Percentiles rank a stretch among this genome's conserved stretches.
Conservation (phyloP, 805 yeast genomes). For the Blastobotrys mokoenaii region DNA sequence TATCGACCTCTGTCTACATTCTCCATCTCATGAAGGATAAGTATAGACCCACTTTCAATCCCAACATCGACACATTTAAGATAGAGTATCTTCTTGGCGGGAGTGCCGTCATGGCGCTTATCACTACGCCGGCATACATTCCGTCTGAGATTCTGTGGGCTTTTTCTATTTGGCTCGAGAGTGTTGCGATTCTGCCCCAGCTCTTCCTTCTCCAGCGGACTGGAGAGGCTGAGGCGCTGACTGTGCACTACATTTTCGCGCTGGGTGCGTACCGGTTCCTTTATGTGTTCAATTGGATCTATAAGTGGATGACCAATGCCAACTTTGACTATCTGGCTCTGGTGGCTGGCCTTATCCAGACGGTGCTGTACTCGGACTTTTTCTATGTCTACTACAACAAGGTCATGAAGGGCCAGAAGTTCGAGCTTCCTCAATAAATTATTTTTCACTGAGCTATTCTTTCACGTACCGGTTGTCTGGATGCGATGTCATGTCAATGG, state of each 20-base stretch:
- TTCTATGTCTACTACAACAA: slow-evolving; percentile 79
- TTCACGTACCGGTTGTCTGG: no score
- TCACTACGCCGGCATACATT: slow-evolving; percentile 61
- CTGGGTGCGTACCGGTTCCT: slow-evolving; percentile 83
- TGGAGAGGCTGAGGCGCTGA: slow-evolving; percentile 80
- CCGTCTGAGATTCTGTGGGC: slow-evolving; percentile 63
- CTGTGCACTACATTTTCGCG: slow-evolving; percentile 89
- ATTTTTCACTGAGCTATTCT: slow-evolving; percentile 89
- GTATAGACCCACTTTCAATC: slow-evolving; percentile 49
- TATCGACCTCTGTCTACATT: slow-evolving; percentile 66
- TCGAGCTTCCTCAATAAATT: slow-evolving; percentile 52
- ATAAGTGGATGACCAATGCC: slow-evolving; percentile 61
- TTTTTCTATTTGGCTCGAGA: slow-evolving; percentile 86
- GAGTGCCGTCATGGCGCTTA: slow-evolving; percentile 45
- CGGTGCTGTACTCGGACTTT: slow-evolving; percentile 86
- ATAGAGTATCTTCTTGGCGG: slow-evolving; percentile 62
- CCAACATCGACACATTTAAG: slow-evolving; percentile 66
- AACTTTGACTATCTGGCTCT: slow-evolving; percentile 64
- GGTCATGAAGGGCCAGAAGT: slow-evolving; percentile 71
- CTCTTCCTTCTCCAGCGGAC: slow-evolving; percentile 80
- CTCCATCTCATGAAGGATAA: slow-evolving; percentile 59
- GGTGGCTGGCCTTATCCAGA: slow-evolving; percentile 76
- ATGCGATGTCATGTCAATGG: no score
- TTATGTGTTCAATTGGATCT: slow-evolving; percentile 92
- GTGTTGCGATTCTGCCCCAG: slow-evolving; percentile 89